Evolutionary conservation across 2,329 filamentous ascomycete genomes (phyloP).

Genomic region (Exophiala calicioides): DNA sequence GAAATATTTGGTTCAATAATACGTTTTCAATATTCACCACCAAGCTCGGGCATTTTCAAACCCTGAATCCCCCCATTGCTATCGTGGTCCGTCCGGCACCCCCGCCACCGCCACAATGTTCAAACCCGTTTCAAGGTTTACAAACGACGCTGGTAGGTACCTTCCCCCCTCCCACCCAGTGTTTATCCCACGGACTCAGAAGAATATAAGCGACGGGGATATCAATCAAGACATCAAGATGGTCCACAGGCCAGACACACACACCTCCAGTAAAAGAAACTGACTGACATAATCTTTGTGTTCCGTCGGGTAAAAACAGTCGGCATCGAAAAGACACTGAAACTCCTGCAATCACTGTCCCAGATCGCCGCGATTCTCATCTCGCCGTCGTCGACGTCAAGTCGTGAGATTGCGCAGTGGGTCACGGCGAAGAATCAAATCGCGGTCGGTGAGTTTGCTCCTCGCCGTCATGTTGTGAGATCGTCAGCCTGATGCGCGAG

Average conservation of each 20-base stretch:
- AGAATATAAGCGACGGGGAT: background rate
- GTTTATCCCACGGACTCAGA: background rate
- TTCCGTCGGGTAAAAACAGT: background rate
- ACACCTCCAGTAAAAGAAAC: background rate
- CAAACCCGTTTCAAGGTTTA: slow-evolving; percentile 19
- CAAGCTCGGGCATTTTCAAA: background rate
- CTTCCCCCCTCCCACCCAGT: background rate
- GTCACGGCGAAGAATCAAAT: slow-evolving; percentile 35
- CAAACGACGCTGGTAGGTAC: slow-evolving; percentile 23
- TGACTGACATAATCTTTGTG: background rate
- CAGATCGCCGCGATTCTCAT: slow-evolving; percentile 34
- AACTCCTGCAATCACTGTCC: slow-evolving; percentile 41
- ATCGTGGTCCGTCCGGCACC: background rate
- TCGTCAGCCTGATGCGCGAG: background rate
- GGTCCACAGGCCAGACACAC: no score
- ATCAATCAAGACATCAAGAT: no score
- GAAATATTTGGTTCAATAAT: no score
- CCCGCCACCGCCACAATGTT: slow-evolving; percentile 10
- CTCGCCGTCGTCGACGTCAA: slow-evolving; percentile 32
- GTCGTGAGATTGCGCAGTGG: slow-evolving; percentile 40
- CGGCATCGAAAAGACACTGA: slow-evolving; percentile 41
- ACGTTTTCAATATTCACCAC: background rate
- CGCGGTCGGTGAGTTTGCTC: slow-evolving; percentile 13
- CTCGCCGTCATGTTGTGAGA: background rate
- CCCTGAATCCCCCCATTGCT: background rate